phyloP scores from a whole-genome alignment of 2,329 filamentous ascomycete species.

The Alternaria brassicae region DNA sequence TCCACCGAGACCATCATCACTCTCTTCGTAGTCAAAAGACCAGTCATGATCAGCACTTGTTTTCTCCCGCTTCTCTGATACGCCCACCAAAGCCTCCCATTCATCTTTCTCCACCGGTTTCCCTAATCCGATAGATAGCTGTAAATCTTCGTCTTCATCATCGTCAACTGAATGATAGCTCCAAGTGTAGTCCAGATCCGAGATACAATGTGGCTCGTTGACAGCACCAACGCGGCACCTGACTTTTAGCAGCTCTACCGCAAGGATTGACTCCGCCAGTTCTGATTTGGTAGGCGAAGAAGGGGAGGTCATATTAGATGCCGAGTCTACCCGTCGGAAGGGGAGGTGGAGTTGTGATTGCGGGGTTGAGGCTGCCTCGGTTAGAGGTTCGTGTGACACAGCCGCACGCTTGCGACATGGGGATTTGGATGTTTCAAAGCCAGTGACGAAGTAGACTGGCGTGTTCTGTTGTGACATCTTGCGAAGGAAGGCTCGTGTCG shows the following conservation, averaged over 20 bases:
- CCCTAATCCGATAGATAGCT: slow-evolving; percentile 41
- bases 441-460: slow-evolving; percentile 52
- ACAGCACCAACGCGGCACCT: slow-evolving; percentile 31
- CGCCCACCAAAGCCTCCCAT: slow-evolving; percentile 29
- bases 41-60: slow-evolving; percentile 6
- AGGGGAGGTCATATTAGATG: slow-evolving; percentile 10
- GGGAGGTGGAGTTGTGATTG: slow-evolving; percentile 15
- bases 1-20: slow-evolving; percentile 13
- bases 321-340: slow-evolving; percentile 36
- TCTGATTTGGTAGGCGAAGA: neutral
- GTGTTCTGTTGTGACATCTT: slow-evolving; percentile 55
- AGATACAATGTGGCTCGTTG: slow-evolving; percentile 36
- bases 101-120: slow-evolving; percentile 28
- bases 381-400: neutral
- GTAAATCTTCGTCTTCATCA: slow-evolving; percentile 23
- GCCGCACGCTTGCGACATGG: neutral
- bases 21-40: slow-evolving; percentile 3
- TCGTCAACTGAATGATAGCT: slow-evolving; percentile 34
- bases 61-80: slow-evolving; percentile 21
- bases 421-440: slow-evolving; percentile 53
- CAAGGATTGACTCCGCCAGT: slow-evolving; percentile 24
- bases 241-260: slow-evolving; percentile 37
- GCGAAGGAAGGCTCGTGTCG: slow-evolving; percentile 30
- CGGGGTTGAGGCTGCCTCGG: slow-evolving; percentile 7
- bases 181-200: slow-evolving; percentile 39